Conservation (phyloP, 768 basidiomycete species). For the Amanita phalloides region DNA sequence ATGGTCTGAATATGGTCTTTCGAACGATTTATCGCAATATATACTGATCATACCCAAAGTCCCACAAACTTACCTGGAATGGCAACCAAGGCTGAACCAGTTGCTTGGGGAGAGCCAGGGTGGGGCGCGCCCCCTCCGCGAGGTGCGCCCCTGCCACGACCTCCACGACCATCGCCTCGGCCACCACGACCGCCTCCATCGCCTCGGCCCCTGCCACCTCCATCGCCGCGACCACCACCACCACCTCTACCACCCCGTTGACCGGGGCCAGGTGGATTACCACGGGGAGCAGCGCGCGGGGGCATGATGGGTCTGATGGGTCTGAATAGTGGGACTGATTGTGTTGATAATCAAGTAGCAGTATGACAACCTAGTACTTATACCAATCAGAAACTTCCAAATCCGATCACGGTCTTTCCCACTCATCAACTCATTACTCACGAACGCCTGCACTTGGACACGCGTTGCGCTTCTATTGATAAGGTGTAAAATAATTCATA, state of each 20-base stretch:
- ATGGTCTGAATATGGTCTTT: conserved; percentile 30
- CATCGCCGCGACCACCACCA: not conserved
- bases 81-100: conserved; percentile 8
- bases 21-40: conserved; percentile 2
- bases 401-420: not conserved
- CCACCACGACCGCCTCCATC: not conserved
- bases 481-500: not conserved
- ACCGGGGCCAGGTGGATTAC: not conserved
- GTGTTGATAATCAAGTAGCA: not conserved
- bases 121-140: conserved; percentile 11
- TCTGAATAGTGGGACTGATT: not conserved
- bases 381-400: not conserved
- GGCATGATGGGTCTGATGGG: conserved; percentile 3
- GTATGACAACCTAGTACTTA: not conserved
- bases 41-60: conserved; percentile 2
- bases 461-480: not conserved
- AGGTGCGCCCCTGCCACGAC: conserved; percentile 2
- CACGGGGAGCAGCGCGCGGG: conserved; percentile 10
- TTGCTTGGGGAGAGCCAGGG: conserved; percentile 10
- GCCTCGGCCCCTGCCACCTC: conserved; percentile 2
- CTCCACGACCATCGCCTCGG: not conserved
- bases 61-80: conserved; percentile 12
- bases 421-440: not conserved
- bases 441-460: not conserved
- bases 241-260: conserved; percentile 3